A percentile compares a stretch with the other conserved stretches of the same genome.
phyloP scores from a whole-genome alignment of 805 yeast genomes.

The Candida insectorum region DNA sequence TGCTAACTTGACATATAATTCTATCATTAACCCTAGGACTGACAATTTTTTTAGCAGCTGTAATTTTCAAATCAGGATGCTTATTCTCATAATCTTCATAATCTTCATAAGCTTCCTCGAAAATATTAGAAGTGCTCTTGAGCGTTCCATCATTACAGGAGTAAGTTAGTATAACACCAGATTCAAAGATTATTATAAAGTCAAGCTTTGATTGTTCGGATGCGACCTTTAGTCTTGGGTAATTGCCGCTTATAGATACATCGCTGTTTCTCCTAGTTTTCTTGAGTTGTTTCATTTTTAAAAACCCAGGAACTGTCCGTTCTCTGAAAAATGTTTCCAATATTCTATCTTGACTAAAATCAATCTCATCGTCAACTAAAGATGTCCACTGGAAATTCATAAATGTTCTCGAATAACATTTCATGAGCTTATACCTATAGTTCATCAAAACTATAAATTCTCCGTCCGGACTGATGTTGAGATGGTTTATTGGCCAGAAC shows the following conservation, averaged over 20 bases:
- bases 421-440: slow-evolving; percentile 45
- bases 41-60: slow-evolving; percentile 46
- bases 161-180: slow-evolving; percentile 49
- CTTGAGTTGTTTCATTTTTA: slow-evolving; percentile 21
- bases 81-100: not conserved
- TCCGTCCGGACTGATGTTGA: slow-evolving; percentile 58
- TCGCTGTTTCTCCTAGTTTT: slow-evolving; percentile 31
- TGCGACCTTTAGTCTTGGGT: slow-evolving; percentile 16
- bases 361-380: slow-evolving; percentile 18
- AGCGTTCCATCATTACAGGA: slow-evolving; percentile 47
- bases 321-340: slow-evolving; percentile 61
- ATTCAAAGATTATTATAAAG: slow-evolving; percentile 49
- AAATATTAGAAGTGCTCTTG: slow-evolving; percentile 25
- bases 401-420: slow-evolving; percentile 57
- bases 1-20: slow-evolving; percentile 50
- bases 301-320: slow-evolving; percentile 47
- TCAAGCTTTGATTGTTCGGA: slow-evolving; percentile 29
- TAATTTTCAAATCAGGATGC: not conserved
- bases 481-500: slow-evolving; percentile 61
- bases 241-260: slow-evolving; percentile 33
- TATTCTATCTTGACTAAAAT: slow-evolving; percentile 29
- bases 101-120: slow-evolving; percentile 14
- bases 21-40: slow-evolving; percentile 78
- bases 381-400: slow-evolving; percentile 59
- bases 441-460: slow-evolving; percentile 54